Conservation (phyloP, 1,139 yeast genomes). For the Diutina ranongensis region DNA sequence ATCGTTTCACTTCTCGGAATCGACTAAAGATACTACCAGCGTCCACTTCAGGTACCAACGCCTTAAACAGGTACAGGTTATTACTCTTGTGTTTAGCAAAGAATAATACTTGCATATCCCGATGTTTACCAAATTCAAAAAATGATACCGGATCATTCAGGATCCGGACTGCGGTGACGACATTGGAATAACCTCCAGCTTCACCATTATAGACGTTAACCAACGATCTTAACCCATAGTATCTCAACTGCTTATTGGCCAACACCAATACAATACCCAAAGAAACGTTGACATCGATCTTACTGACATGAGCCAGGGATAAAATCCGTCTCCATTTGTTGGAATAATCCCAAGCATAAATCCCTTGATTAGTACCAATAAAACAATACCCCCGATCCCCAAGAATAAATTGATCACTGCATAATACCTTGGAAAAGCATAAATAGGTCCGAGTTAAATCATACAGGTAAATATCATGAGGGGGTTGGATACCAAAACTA, state of each 20-base stretch:
- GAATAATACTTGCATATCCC: constrained; percentile 47
- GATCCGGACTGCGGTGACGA: constrained; percentile 21
- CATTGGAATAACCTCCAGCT: constrained; percentile 12
- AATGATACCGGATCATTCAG: constrained; percentile 33
- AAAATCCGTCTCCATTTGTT: constrained; percentile 54
- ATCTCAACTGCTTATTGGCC: constrained; percentile 46
- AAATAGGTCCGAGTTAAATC: neutral
- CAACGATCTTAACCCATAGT: constrained; percentile 45
- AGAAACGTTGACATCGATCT: constrained; percentile 47
- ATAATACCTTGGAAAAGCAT: constrained; percentile 16
- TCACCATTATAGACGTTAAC: constrained; percentile 26
- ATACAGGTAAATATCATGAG: constrained; percentile 4
- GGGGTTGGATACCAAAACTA: neutral
- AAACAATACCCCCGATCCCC: constrained; percentile 18
- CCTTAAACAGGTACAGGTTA: constrained; percentile 28
- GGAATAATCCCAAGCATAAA: constrained; percentile 38
- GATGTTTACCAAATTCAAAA: constrained; percentile 52
- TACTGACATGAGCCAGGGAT: constrained; percentile 42
- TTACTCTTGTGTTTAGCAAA: constrained; percentile 39
- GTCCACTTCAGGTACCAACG: constrained; percentile 38
- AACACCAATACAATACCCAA: constrained; percentile 49
- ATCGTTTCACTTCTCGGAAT: constrained; percentile 37
- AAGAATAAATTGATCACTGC: constrained; percentile 18
- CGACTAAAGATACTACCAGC: constrained; percentile 38
- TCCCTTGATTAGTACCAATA: constrained; percentile 26